These are phyloP conservation scores for Monocercomonoides exilis DNA, from an alignment of 78 protist species.

Conservation along the genomic window DNA sequence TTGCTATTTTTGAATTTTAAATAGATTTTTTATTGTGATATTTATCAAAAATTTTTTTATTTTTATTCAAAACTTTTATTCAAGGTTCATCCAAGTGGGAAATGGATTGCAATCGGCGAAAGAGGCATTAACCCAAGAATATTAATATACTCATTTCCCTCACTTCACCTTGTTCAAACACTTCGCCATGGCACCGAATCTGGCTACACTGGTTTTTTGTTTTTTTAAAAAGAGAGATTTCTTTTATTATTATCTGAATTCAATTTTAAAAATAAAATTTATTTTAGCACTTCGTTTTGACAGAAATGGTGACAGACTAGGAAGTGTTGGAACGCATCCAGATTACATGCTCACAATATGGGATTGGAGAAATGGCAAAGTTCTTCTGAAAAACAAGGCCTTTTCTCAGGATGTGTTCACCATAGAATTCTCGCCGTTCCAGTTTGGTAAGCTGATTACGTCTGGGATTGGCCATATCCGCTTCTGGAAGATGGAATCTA, in stretches of 20 bases:
- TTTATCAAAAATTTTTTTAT: not conserved
- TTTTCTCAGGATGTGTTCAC: slow-evolving; percentile 55
- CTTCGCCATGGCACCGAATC: slow-evolving; percentile 11
- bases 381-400: slow-evolving; percentile 62
- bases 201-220: not conserved
- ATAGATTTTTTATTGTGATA: too few species aligned
- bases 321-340: slow-evolving; percentile 56
- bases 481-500: slow-evolving; percentile 75
- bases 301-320: slow-evolving; percentile 46
- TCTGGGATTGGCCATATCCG: slow-evolving; percentile 61
- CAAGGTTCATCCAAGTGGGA: slow-evolving; percentile 21
- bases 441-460: slow-evolving; percentile 51
- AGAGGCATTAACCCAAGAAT: slow-evolving; percentile 24
- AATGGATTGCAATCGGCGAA: slow-evolving; percentile 45
- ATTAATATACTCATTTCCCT: slow-evolving; percentile 33
- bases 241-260: not conserved
- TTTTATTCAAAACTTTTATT: not conserved
- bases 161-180: not conserved
- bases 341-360: slow-evolving; percentile 69
- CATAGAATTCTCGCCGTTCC: slow-evolving; percentile 55
- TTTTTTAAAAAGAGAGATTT: not conserved
- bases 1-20: too few species aligned
- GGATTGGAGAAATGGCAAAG: slow-evolving; percentile 54
- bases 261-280: not conserved
- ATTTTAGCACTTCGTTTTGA: slow-evolving; percentile 34